Conservation (phyloP, 2,329 filamentous ascomycete genomes). For the Geosmithia morbida region DNA sequence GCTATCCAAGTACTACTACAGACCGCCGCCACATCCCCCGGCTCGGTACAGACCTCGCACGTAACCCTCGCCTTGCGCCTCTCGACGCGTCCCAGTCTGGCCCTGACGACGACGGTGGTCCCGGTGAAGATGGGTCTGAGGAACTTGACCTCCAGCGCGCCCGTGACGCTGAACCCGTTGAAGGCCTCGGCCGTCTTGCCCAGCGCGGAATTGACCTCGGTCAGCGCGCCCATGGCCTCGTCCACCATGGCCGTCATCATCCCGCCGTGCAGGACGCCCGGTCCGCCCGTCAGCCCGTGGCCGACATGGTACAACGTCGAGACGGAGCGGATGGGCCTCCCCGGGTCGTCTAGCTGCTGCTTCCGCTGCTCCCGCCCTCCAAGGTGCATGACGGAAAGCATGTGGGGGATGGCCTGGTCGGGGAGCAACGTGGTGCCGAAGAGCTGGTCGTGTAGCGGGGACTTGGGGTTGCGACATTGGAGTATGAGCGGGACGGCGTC, state of each 20-base stretch:
- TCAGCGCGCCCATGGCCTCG: slow-evolving; percentile 19
- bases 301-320: slow-evolving; percentile 17
- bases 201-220: slow-evolving; percentile 19
- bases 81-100: slow-evolving; percentile 14
- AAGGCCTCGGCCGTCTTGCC: slow-evolving; percentile 14
- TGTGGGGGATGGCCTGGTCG: slow-evolving; percentile 13
- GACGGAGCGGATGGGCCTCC: slow-evolving; percentile 11
- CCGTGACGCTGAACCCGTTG: slow-evolving; percentile 16
- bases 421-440: slow-evolving; percentile 16
- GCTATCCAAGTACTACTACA: slow-evolving; percentile 18
- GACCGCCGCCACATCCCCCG: slow-evolving; percentile 13
- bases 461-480: slow-evolving; percentile 15
- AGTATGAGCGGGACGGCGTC: slow-evolving; percentile 16
- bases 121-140: slow-evolving; percentile 15
- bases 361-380: not conserved
- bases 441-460: slow-evolving; percentile 16
- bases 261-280: slow-evolving; percentile 20
- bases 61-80: slow-evolving; percentile 17
- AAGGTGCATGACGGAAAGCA: slow-evolving; percentile 14
- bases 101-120: slow-evolving; percentile 14
- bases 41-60: slow-evolving; percentile 14
- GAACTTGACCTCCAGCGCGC: slow-evolving; percentile 17
- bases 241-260: slow-evolving; percentile 19
- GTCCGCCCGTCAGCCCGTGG: slow-evolving; percentile 17
- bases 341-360: slow-evolving; percentile 1